A percentile compares a stretch with the other conserved stretches of the same genome.
These are phyloP conservation scores for Chrysoporthe deuterocubensis DNA, from an alignment of 2,329 filamentous ascomycete species.

Conservation along the genomic window DNA sequence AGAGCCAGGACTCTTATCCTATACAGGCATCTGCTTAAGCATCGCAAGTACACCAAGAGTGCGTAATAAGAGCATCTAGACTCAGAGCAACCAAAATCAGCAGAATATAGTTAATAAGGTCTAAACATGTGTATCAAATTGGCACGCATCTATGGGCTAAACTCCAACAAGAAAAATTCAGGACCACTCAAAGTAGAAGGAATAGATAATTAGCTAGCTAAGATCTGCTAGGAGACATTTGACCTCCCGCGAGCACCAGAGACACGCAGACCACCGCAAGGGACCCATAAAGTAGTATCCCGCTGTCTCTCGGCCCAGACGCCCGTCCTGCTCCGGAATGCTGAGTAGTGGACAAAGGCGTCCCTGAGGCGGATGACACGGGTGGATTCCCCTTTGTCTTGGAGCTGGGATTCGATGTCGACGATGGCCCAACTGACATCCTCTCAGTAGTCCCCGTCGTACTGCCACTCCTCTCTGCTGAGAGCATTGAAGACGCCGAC, in stretches of 20 bases:
- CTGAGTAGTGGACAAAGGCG: neutral
- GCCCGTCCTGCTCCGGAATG: neutral
- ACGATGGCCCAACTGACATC: neutral
- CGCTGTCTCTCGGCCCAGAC: neutral
- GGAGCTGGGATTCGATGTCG: neutral
- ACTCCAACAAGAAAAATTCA: neutral
- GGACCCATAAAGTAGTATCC: neutral
- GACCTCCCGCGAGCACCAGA: neutral
- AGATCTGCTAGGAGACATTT: too few species aligned
- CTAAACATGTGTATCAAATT: neutral
- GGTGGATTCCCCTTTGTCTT: neutral
- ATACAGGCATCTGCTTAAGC: too few species aligned
- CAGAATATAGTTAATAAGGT: neutral
- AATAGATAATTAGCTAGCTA: too few species aligned
- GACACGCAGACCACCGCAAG: neutral
- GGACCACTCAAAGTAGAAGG: neutral
- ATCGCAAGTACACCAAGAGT: too few species aligned
- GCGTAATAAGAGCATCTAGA: too few species aligned
- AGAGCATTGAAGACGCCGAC: neutral
- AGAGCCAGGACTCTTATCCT: too few species aligned
- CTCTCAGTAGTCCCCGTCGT: too few species aligned
- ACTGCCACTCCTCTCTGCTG: neutral
- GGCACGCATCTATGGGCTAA: neutral
- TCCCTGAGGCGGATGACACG: neutral
- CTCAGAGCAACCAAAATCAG: too few species aligned